These are phyloP conservation scores for Paraphoma sp. DNA, from an alignment of 2,329 filamentous ascomycete genomes.

Conservation along the genomic window DNA sequence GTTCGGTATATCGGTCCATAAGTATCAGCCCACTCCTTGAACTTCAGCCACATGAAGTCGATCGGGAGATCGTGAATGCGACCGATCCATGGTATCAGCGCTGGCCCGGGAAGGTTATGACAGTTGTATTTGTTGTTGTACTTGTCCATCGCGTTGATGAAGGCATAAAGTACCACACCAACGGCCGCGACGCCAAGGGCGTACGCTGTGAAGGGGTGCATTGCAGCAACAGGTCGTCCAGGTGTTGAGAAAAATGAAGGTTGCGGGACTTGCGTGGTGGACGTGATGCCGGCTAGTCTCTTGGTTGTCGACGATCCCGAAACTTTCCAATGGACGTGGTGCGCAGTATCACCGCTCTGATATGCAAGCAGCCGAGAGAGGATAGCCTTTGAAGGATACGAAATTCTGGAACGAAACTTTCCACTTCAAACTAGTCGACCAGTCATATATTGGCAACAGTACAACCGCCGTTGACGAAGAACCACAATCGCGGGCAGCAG, in stretches of 20 bases:
- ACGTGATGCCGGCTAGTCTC: not conserved
- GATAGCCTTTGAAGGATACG: not conserved
- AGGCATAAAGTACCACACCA: slow-evolving; percentile 44
- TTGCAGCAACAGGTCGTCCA: slow-evolving; percentile 12
- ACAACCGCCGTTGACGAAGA: slow-evolving; percentile 5
- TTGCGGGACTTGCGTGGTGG: not conserved
- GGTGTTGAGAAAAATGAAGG: not conserved
- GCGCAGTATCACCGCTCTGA: not conserved
- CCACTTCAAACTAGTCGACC: not conserved
- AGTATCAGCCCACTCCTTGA: slow-evolving; percentile 48
- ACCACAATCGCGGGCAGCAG: slow-evolving; percentile 8
- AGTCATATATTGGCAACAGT: not conserved
- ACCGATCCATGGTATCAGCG: slow-evolving; percentile 45
- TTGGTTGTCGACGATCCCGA: not conserved
- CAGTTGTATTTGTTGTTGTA: slow-evolving; percentile 47
- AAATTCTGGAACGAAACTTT: not conserved
- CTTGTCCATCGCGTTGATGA: slow-evolving; percentile 43
- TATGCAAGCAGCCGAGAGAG: slow-evolving; percentile 1
- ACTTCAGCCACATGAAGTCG: slow-evolving; percentile 59
- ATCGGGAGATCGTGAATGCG: slow-evolving; percentile 47
- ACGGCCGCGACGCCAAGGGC: slow-evolving; percentile 46
- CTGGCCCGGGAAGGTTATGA: slow-evolving; percentile 50
- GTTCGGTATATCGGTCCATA: slow-evolving; percentile 46
- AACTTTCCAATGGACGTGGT: not conserved
- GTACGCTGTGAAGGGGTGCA: slow-evolving; percentile 52